These are phyloP conservation scores for Dictyostelium intermedium DNA, from an alignment of 78 protist species.

Conservation along the genomic window DNA sequence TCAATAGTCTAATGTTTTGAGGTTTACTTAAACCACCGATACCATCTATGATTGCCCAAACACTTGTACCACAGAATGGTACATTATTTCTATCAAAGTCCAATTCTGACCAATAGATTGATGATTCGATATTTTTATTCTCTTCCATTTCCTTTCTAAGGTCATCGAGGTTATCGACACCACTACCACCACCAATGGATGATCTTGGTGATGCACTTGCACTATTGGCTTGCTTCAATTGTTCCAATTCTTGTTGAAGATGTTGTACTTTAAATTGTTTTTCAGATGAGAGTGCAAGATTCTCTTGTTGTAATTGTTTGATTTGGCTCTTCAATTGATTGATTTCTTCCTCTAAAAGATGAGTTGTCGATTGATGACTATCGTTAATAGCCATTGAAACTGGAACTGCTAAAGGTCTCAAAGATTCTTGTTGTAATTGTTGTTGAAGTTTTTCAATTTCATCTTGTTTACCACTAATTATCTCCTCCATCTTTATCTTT, in stretches of 20 bases:
- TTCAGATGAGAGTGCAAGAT: neutral
- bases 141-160: conserved; percentile 49
- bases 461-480: neutral
- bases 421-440: neutral
- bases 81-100: conserved; percentile 60
- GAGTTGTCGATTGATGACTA: neutral
- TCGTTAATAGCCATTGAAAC: neutral
- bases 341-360: neutral
- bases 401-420: neutral
- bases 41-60: conserved; percentile 54
- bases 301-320: neutral
- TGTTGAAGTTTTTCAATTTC: neutral
- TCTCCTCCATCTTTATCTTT: conserved; percentile 40
- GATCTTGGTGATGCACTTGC: conserved; percentile 9
- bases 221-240: neutral
- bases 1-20: conserved; percentile 13
- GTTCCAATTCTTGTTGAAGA: neutral
- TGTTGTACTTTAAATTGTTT: neutral
- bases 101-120: conserved; percentile 62
- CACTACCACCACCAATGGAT: neutral
- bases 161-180: neutral
- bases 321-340: neutral
- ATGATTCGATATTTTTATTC: conserved; percentile 23
- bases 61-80: conserved; percentile 39
- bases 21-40: conserved; percentile 50